A percentile compares a stretch with the other conserved stretches of the same genome.
Conservation (phyloP, 192 early-diverging fungal genomes). For the Podila epigama region DNA sequence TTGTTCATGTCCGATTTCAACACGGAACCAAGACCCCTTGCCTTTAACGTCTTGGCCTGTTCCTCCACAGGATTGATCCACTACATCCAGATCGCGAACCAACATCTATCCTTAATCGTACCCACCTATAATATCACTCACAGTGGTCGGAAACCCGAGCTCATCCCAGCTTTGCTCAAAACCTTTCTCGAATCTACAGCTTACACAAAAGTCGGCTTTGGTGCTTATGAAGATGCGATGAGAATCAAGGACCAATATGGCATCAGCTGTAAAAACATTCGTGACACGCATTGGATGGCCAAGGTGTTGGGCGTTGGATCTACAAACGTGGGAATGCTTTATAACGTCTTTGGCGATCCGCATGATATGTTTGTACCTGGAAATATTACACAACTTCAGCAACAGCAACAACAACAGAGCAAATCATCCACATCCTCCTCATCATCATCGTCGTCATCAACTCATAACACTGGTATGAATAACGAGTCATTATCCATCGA, state of each 20-base stretch:
- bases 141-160: constrained; percentile 25
- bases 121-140: constrained; percentile 43
- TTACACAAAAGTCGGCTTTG: constrained; percentile 41
- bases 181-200: constrained; percentile 31
- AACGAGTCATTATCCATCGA: no score
- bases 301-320: constrained; percentile 42
- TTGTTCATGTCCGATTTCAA: constrained; percentile 50
- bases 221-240: constrained; percentile 29
- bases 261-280: constrained; percentile 26
- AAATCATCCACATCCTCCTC: no score
- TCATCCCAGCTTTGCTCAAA: constrained; percentile 35
- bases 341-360: constrained; percentile 24
- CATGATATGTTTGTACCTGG: constrained; percentile 48
- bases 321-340: constrained; percentile 28
- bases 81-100: constrained; percentile 43
- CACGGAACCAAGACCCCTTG: constrained; percentile 30
- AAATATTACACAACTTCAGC: constrained; percentile 2
- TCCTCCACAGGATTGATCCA: constrained; percentile 44
- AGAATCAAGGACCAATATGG: constrained; percentile 40
- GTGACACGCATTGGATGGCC: constrained; percentile 46
- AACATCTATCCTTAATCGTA: constrained; percentile 28
- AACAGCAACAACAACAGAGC: background rate
- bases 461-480: no score
- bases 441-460: no score
- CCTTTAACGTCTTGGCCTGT: constrained; percentile 27